Conservation (phyloP, 2,329 filamentous ascomycete species). For the Hypomyces rosellus region DNA sequence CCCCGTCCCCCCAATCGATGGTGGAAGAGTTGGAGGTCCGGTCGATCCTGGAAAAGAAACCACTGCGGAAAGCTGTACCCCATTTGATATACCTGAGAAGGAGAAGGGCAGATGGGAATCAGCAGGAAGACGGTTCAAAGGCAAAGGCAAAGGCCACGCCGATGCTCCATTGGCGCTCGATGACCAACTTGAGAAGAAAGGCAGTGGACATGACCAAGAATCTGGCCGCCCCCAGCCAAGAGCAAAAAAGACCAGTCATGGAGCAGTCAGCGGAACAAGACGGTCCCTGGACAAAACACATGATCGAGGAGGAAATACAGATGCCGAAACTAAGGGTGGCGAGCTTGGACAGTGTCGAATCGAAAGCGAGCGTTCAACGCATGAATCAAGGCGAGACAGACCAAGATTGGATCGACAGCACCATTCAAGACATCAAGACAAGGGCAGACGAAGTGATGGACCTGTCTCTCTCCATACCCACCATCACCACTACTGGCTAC, state of each 20-base stretch:
- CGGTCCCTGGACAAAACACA: not conserved
- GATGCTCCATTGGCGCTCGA: not conserved
- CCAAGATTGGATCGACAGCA: conserved; percentile 17
- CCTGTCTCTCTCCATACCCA: conserved; percentile 50
- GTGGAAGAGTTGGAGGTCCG: not conserved
- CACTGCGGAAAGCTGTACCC: not conserved
- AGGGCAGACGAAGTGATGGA: conserved; percentile 17
- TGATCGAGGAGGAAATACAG: conserved; percentile 14
- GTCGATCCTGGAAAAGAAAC: not conserved
- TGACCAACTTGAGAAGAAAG: not conserved
- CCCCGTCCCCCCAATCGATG: not conserved
- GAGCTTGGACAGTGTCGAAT: conserved; percentile 7
- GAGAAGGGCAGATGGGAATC: not conserved
- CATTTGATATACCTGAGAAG: not conserved
- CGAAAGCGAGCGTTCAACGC: not conserved
- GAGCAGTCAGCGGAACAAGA: not conserved
- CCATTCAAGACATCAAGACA: conserved; percentile 17
- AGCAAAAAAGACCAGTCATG: not conserved
- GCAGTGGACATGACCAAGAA: not conserved
- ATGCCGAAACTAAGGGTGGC: conserved; percentile 6
- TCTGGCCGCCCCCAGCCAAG: not conserved
- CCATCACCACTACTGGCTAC: conserved; percentile 56
- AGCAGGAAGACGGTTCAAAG: not conserved
- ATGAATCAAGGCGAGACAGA: conserved; percentile 3
- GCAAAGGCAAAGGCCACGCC: not conserved